phyloP scores from a whole-genome alignment of 495 filamentous ascomycete species.

The Penicillium verhagenii region DNA sequence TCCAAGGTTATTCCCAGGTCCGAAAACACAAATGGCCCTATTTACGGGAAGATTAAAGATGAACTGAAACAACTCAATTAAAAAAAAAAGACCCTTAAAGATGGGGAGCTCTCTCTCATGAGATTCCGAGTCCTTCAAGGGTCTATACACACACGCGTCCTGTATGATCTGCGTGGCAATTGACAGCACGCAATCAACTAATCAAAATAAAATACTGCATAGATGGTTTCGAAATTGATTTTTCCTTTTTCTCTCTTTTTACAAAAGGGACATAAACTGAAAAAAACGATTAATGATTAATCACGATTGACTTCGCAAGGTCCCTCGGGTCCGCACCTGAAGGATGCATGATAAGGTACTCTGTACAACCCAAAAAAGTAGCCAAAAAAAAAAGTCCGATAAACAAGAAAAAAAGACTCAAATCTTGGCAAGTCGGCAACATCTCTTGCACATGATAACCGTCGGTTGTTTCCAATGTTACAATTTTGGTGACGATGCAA shows the following conservation, averaged over 20 bases:
- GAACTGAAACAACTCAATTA: background rate
- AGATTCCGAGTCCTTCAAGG: conserved; percentile 3
- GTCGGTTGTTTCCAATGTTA: too few species aligned
- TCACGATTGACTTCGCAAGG: background rate
- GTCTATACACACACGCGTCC: conserved; percentile 17
- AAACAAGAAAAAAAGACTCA: background rate
- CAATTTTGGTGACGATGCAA: too few species aligned
- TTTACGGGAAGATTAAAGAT: too few species aligned
- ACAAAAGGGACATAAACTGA: too few species aligned
- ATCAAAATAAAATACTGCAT: background rate
- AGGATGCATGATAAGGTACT: conserved; percentile 18
- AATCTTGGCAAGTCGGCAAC: conserved; percentile 10
- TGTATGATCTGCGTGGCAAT: conserved; percentile 21
- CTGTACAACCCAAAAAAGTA: too few species aligned
- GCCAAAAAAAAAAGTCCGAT: background rate
- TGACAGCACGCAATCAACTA: conserved; percentile 4
- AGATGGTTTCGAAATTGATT: too few species aligned
- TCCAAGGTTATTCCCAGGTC: too few species aligned
- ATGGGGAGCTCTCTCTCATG: conserved; percentile 13
- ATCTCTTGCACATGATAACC: background rate
- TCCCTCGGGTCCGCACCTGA: conserved; percentile 6
- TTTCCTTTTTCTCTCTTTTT: too few species aligned
- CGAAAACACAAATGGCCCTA: too few species aligned
- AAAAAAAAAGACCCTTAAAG: too few species aligned
- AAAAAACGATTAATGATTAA: too few species aligned